Percentiles rank a stretch among this genome's conserved stretches.
Conservation (phyloP, 2,329 filamentous ascomycete species). For the Aspergillus brasiliensis region DNA sequence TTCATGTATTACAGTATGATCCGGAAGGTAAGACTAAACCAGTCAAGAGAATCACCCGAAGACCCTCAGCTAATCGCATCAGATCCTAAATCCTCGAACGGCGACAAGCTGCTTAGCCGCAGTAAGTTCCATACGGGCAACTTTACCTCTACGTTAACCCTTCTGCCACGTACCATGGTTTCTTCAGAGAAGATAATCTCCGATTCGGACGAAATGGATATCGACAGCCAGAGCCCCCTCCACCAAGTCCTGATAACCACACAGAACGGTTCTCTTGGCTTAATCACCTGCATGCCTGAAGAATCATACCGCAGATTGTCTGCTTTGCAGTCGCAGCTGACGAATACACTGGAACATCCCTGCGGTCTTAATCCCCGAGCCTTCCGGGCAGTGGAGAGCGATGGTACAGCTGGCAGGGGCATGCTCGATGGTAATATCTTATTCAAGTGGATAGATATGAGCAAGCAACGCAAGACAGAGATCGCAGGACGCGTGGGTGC, state of each 20-base stretch:
- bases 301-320: constrained; percentile 79
- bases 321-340: constrained; percentile 77
- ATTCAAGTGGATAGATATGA: constrained; percentile 73
- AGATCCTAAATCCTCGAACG: constrained; percentile 93
- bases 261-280: constrained; percentile 72
- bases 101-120: constrained; percentile 81
- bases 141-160: constrained; percentile 70
- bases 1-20: constrained; percentile 91
- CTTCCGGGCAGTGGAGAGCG: constrained; percentile 63
- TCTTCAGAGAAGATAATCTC: constrained; percentile 41
- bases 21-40: constrained; percentile 72
- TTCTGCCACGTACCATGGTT: constrained; percentile 69
- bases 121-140: constrained; percentile 88
- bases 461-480: constrained; percentile 70
- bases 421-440: constrained; percentile 80
- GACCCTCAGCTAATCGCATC: constrained; percentile 2
- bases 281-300: constrained; percentile 78
- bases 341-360: constrained; percentile 72
- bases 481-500: constrained; percentile 73
- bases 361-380: constrained; percentile 82
- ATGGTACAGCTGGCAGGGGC: constrained; percentile 57
- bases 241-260: constrained; percentile 70
- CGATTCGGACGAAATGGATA: constrained; percentile 43
- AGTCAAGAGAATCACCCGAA: not conserved
- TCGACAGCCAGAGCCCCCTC: constrained; percentile 36